Conservation (phyloP, 768 basidiomycete species). For the Tricholoma saponaceum region DNA sequence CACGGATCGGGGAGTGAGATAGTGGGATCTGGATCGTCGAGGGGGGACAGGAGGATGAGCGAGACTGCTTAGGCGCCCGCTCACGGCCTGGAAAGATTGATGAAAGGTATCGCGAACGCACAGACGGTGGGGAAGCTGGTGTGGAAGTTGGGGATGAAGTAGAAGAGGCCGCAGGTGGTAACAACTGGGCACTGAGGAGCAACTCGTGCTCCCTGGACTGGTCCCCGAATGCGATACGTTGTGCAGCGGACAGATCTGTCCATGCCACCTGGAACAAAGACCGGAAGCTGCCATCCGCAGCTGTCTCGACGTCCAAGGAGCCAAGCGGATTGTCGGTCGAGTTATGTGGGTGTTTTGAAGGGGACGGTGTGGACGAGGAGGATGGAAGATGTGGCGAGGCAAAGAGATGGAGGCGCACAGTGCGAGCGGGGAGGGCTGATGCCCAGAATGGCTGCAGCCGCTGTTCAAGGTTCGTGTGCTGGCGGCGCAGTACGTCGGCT, state of each 20-base stretch:
- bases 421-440: slow-evolving; percentile 59
- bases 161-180: slow-evolving; percentile 20
- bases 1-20: slow-evolving; percentile 60
- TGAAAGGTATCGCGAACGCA: background rate
- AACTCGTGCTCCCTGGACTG: slow-evolving; percentile 49
- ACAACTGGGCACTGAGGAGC: slow-evolving; percentile 49
- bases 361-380: background rate
- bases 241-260: slow-evolving; percentile 57
- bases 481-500: slow-evolving; percentile 37
- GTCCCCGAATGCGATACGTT: slow-evolving; percentile 57
- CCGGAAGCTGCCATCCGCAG: slow-evolving; percentile 71
- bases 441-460: slow-evolving; percentile 83
- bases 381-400: slow-evolving; percentile 26
- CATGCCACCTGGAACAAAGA: slow-evolving; percentile 59
- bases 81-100: background rate
- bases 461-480: slow-evolving; percentile 72
- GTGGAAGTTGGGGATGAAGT: slow-evolving; percentile 4
- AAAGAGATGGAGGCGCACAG: slow-evolving; percentile 61
- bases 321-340: slow-evolving; percentile 39
- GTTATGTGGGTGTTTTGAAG: slow-evolving; percentile 21
- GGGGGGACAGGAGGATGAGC: background rate
- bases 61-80: background rate
- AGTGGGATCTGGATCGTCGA: slow-evolving; percentile 42
- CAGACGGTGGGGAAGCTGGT: slow-evolving; percentile 5
- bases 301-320: slow-evolving; percentile 48